Base-by-base conservation (phyloP, 768 basidiomycete genomes). In the Lentinus brumalis region DNA sequence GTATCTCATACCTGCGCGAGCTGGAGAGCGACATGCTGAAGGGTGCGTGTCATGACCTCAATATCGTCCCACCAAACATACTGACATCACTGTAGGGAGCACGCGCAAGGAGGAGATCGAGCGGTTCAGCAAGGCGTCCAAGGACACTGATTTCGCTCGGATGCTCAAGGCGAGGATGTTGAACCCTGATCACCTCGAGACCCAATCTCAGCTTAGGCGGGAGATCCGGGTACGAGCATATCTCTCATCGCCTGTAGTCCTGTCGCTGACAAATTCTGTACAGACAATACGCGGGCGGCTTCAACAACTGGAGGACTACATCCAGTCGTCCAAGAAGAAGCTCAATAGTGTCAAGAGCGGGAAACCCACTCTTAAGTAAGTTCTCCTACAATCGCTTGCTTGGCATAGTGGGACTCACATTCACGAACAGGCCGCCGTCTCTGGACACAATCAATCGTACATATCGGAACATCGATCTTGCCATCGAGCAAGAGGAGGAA, bases 121-220 rank as follows among this genome's bases (percentile, higher is more conserved):
- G 16, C 85, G 92, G 5, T 95, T 93, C 72, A 80, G 87, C 56
- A 86, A 84, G 66, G 94, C 94, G 1, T 85, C 86, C 61, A 81
- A 80, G 32, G 94, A 98, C 69, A 81, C 85, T 3, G 89, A 89
- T 56, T 92, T 96, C 71, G 77, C 72, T 10, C 79, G 77, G 29
- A 81, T 74, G 69, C 73, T 76, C 29, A 82, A 79, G 64, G 70
- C 74, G 12, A 74, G 71, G 32, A 74, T 76, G 61, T 64, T 68
- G 18, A 89, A 89, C 12, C 94, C 96, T 0, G 94, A 98, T 68
- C 89, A 94, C 69, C 79, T 87, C 14, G 94, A 96, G 70, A 88
- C 85, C 1, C 95, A 96, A 70, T 83, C 80, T 1, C 85, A 87
- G 56, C 76, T 98, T 30, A 81, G 94, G 35, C 84, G 87, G 65